Conservation (phyloP, 805 yeast genomes). For the Saccharomycopsis sp. region DNA sequence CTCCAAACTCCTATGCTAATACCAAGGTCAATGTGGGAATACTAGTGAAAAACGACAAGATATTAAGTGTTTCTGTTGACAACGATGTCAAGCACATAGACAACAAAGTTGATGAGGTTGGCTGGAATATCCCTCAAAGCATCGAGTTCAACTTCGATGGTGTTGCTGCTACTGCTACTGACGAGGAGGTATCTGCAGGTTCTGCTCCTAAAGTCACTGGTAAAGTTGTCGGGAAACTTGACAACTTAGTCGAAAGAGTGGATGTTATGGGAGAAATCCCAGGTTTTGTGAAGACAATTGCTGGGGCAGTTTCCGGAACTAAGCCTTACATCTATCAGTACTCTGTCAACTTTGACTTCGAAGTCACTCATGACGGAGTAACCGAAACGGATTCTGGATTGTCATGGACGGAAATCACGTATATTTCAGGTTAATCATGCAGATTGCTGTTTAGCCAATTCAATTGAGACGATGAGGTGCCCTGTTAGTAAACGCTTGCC, state of each 20-base stretch:
- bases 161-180: conserved; percentile 37
- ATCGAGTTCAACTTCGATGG: conserved; percentile 57
- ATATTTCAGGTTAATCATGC: conserved; percentile 42
- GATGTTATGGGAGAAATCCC: conserved; percentile 98
- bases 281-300: conserved; percentile 85
- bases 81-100: conserved; percentile 58
- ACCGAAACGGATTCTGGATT: conserved; percentile 49
- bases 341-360: conserved; percentile 54
- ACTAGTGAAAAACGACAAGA: conserved; percentile 54
- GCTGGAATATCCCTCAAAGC: conserved; percentile 81
- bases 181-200: conserved; percentile 34
- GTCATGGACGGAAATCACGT: conserved; percentile 76
- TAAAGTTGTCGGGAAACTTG: conserved; percentile 53
- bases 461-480: no score
- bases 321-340: conserved; percentile 96
- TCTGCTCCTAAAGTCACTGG: conserved; percentile 37
- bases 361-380: conserved; percentile 34
- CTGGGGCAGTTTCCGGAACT: conserved; percentile 90
- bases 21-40: conserved; percentile 79
- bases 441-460: conserved; percentile 3
- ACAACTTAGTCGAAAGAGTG: conserved; percentile 71
- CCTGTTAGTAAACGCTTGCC: no score
- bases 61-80: conserved; percentile 58
- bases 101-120: conserved; percentile 62
- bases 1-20: conserved; percentile 83